Evolutionary conservation across 208 protist genomes (phyloP), one percentile per base, ranked within the genome.

Genomic region (Trypanosoma cruzi): DNA sequence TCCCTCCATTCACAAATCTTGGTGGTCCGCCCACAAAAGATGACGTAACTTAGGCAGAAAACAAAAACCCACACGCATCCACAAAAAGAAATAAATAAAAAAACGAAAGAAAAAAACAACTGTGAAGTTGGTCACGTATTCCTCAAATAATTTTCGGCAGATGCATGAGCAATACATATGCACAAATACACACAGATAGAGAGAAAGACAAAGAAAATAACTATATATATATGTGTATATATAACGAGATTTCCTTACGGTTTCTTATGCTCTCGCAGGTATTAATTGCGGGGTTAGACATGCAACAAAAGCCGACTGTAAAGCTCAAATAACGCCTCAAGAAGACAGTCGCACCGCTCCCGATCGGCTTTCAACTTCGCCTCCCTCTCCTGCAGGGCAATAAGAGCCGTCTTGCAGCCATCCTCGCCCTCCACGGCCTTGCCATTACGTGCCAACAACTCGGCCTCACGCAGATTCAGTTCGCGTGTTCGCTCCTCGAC

Each of bases 401-500:
- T 46, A 11, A 22, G 36, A 52, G 14, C 37, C 7, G 22, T n/a
- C n/a, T 46, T 22, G n/a, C 2, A 6, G 20, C 18, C 4, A 20
- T 64, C 42, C 50, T 59, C 29, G 14, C 37, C 54, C 29, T 40
- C 24, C 34, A 29, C 22, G 20, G 20, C 16, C 49, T 36, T 0
- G 20, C 58, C 28, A 6, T 24, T 2, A 26, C 18, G 32, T 32
- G 58, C 10, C 22, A 29, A 7, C 64, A 68, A 20, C 54, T 70
- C 54, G 10, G 53, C 52, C 32, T 70, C 64, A 26, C 64, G 64
- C 26, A 62, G 24, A 53, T 52, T 61, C 13, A 62, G 54, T 7
- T 62, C 54, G 26, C 54, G 40, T 22, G 64, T 61, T 18, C 64
- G 64, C 40, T 70, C 2, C 36, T 70, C 64, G 4, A 70, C 36